Evolutionary conservation across 495 filamentous ascomycete species (phyloP), one percentile per base, ranked within the genome.

Genomic region (Hypoxylon fragiforme): DNA sequence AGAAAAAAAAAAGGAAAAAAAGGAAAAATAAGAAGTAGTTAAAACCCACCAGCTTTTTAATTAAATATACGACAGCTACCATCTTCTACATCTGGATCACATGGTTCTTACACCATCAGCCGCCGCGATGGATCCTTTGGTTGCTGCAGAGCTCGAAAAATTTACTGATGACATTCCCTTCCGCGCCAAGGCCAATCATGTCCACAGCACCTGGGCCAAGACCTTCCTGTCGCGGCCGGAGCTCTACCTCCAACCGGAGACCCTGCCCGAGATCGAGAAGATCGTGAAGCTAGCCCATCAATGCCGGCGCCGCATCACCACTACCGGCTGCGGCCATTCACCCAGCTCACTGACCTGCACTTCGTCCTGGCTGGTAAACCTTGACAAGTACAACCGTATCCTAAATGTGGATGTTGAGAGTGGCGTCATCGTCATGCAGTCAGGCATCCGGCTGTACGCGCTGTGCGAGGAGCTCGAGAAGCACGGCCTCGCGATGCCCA

Each of bases 171-270:
- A 50, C 42, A 53, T 91, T 19, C 86, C 90, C 20, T 96, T 97
- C 77, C 89, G 85, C 70, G 86, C 88, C 3, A 76, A 79, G 40
- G 70, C 74, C 48, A 72, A 80, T 22, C 83, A 97, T 70, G 71
- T 81, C 28, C 94, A 98, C 77, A 85, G 87, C 63, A 98, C 95
- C n/a, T 98, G 94, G 94, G 94, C 95, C 19, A 87, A 85, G 66
- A 97, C 94, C 31, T 94, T 91, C 73, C 85, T 85, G 65, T 90
- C 85, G 35, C 81, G 83, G 14, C 94, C 94, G 0, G 91, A 96
- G 72, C 83, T 97, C 50, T 96, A 90, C 71, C 81, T 97, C 57
- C 88, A 85, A 48, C 94, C 94, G 1, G 76, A 88, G 51, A 83
- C 85, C 0, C 73, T 89, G 42, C 74, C 76, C 5, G 95, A 97